A percentile compares a stretch with the other conserved stretches of the same genome.
Conservation (phyloP, 1,284 basidiomycete genomes). For the Irpex sp. region DNA sequence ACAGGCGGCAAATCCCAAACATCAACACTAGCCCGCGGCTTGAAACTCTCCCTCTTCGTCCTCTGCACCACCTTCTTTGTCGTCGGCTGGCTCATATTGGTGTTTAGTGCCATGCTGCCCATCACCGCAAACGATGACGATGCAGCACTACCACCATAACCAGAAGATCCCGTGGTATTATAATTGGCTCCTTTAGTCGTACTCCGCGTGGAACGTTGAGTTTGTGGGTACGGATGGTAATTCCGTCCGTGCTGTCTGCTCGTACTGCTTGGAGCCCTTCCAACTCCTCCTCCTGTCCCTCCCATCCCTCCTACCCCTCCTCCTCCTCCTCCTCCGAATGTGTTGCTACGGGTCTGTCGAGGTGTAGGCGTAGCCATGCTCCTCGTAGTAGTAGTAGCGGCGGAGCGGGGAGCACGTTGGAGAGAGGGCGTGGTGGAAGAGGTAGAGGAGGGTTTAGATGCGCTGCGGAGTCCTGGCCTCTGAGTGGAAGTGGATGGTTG, state of each 20-base stretch:
- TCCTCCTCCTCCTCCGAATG: background rate
- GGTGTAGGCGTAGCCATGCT: background rate
- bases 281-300: background rate
- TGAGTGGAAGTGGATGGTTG: background rate
- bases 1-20: conserved; percentile 14
- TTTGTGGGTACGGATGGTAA: conserved; percentile 21
- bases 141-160: background rate
- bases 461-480: background rate
- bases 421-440: background rate
- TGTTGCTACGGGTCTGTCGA: background rate
- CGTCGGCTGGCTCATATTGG: no score
- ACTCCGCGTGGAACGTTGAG: background rate
- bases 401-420: background rate
- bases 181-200: no score
- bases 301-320: no score
- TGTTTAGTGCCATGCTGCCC: conserved; percentile 12
- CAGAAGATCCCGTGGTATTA: no score
- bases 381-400: background rate
- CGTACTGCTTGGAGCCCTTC: no score
- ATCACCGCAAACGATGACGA: conserved; percentile 16
- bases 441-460: background rate
- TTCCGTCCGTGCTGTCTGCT: conserved; percentile 16
- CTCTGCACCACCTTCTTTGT: no score
- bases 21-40: conserved; percentile 60
- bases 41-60: conserved; percentile 69